phyloP scores from a whole-genome alignment of 805 yeast species.

The Citeromyces nyonsensis region DNA sequence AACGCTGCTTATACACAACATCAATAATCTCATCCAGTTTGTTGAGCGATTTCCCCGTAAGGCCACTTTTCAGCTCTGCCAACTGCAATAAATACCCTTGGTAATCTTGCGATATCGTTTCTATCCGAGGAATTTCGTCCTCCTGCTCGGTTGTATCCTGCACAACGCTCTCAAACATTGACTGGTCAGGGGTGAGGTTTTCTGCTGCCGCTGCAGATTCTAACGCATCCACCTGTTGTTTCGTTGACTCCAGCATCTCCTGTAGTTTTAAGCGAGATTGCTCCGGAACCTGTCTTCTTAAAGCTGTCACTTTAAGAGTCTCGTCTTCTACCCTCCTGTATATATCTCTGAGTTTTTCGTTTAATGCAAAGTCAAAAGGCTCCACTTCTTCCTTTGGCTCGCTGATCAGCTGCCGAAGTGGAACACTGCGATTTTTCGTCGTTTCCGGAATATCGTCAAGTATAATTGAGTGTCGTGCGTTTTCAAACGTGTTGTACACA shows the following conservation, averaged over 20 bases:
- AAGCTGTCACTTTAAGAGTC: constrained; percentile 36
- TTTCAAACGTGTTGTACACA: constrained; percentile 37
- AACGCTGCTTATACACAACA: too few relatives aligned
- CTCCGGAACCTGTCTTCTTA: constrained; percentile 37
- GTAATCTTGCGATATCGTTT: too few relatives aligned
- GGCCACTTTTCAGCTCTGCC: too few relatives aligned
- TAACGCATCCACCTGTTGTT: too few relatives aligned
- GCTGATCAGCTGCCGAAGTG: background rate
- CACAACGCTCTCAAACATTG: too few relatives aligned
- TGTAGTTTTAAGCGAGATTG: constrained; percentile 20
- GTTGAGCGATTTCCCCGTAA: too few relatives aligned
- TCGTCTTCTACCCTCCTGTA: constrained; percentile 48
- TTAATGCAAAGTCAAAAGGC: constrained; percentile 55
- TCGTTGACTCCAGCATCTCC: constrained; percentile 4
- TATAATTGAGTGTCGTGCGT: constrained; percentile 35
- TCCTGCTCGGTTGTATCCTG: too few relatives aligned
- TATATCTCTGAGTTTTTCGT: constrained; percentile 38
- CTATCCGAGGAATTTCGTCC: too few relatives aligned
- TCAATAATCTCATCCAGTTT: too few relatives aligned
- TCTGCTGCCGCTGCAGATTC: too few relatives aligned
- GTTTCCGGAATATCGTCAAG: constrained; percentile 24
- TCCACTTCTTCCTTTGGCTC: constrained; percentile 25
- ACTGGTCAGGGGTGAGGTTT: too few relatives aligned
- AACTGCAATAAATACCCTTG: too few relatives aligned
- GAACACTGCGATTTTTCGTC: constrained; percentile 7